These are phyloP conservation scores for Wickerhamomyces tratensis DNA, from an alignment of 805 yeast species.

Conservation along the genomic window DNA sequence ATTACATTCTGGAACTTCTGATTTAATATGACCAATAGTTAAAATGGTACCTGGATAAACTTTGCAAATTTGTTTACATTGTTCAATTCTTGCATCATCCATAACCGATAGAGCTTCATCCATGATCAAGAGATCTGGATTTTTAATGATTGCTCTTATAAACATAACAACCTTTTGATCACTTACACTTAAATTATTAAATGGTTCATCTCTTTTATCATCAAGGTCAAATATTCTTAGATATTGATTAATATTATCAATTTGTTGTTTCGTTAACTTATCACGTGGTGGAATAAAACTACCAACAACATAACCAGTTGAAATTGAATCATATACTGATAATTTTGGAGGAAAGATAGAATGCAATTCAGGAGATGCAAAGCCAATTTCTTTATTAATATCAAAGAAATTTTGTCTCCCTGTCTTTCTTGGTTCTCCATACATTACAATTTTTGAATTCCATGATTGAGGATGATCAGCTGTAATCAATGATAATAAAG, in stretches of 20 bases:
- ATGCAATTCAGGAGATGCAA: slow-evolving; percentile 88
- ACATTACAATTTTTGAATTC: slow-evolving; percentile 56
- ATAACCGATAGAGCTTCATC: slow-evolving; percentile 94
- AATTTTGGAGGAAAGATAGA: slow-evolving; percentile 62
- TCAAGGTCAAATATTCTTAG: slow-evolving; percentile 36
- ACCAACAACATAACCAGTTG: slow-evolving; percentile 72
- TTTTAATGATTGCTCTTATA: slow-evolving; percentile 65
- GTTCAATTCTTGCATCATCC: slow-evolving; percentile 52
- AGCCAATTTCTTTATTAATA: slow-evolving; percentile 71
- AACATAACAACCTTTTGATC: slow-evolving; percentile 74
- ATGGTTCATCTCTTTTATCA: slow-evolving; percentile 25
- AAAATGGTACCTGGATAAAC: slow-evolving; percentile 63
- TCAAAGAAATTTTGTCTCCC: slow-evolving; percentile 74
- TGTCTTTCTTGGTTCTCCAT: slow-evolving; percentile 60
- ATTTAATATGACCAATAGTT: slow-evolving; percentile 68
- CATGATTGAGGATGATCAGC: slow-evolving; percentile 98
- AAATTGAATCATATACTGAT: slow-evolving; percentile 45
- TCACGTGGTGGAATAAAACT: slow-evolving; percentile 41
- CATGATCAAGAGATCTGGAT: slow-evolving; percentile 68
- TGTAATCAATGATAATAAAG: slow-evolving; percentile 72
- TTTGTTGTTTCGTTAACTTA: slow-evolving; percentile 26
- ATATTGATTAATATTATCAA: slow-evolving; percentile 31
- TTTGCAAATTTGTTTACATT: slow-evolving; percentile 41
- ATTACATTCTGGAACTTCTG: slow-evolving; percentile 72
- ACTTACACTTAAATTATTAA: slow-evolving; percentile 51